These are phyloP conservation scores for Candida dajiaensis DNA, from an alignment of 805 yeast species.

Conservation along the genomic window DNA sequence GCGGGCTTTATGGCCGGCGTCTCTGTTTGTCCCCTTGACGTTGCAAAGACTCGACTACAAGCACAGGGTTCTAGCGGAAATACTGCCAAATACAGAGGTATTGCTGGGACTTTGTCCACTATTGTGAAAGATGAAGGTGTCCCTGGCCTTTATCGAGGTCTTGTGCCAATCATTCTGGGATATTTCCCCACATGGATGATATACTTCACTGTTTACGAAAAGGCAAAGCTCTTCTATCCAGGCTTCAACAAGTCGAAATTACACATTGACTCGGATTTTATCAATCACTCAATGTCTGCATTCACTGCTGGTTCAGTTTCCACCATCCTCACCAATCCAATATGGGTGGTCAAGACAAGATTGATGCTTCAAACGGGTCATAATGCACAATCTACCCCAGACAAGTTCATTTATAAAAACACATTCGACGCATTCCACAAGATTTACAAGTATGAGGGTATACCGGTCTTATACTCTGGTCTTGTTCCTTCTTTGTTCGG, in stretches of 20 bases:
- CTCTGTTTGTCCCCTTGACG: slow-evolving; percentile 91
- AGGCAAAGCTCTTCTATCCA: slow-evolving; percentile 56
- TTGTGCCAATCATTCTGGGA: slow-evolving; percentile 88
- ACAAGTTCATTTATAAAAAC: slow-evolving; percentile 50
- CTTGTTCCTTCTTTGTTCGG: slow-evolving; percentile 88
- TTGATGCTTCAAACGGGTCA: slow-evolving; percentile 71
- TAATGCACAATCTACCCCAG: slow-evolving; percentile 10
- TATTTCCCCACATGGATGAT: slow-evolving; percentile 98
- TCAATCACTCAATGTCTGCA: slow-evolving; percentile 49
- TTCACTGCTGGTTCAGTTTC: slow-evolving; percentile 85
- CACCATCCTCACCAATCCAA: slow-evolving; percentile 83
- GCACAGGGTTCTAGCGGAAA: slow-evolving; percentile 59
- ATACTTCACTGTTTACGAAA: slow-evolving; percentile 85
- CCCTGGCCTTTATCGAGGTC: slow-evolving; percentile 80
- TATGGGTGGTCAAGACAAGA: slow-evolving; percentile 96
- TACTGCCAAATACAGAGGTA: slow-evolving; percentile 41
- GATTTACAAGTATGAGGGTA: slow-evolving; percentile 78
- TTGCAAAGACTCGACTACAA: slow-evolving; percentile 88
- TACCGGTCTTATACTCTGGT: slow-evolving; percentile 80
- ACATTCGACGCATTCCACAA: slow-evolving; percentile 78
- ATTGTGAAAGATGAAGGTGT: slow-evolving; percentile 76
- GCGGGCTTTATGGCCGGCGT: slow-evolving; percentile 90
- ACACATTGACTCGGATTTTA: slow-evolving; percentile 25
- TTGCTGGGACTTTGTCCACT: slow-evolving; percentile 54
- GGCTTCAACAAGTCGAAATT: slow-evolving; percentile 24